Base-by-base conservation (phyloP, 306 rosid species). In the Dryas octopetala region DNA sequence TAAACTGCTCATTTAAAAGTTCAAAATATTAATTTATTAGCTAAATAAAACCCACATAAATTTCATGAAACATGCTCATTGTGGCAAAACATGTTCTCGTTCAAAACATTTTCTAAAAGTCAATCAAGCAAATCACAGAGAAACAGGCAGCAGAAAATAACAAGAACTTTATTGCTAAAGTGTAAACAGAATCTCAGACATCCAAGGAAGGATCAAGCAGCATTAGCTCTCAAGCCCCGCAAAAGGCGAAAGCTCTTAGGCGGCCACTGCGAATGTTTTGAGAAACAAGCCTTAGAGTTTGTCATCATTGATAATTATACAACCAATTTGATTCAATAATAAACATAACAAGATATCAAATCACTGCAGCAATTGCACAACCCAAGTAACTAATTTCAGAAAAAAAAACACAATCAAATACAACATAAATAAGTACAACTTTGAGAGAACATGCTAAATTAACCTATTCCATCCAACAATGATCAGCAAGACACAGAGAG, bases 211-310 rank as follows among this genome's bases (percentile, higher is more conserved):
- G 67, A 78, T 52, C 62, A 5, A 45, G 62, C 74, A 78, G 78
- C 78, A 78, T 3, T 0, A 71, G 59, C 82, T 78, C 80, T 68
- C 80, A 45, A 76, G 74, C 74, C 79, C 17, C 14, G 67, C 59
- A 66, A 47, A 70, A 64, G 75, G 84, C 77, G 74, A 75, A 75
- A 76, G 76, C 73, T 63, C 80, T 80, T 12, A 75, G 84, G 69
- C 84, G 77, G 80, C 80, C 58, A 80, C 74, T 76, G 69, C 80
- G 68, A 76, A 76, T 76, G 74, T 76, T 68, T 38, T 55, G 82
- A 78, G 82, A 78, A 81, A 76, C 75, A 81, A 80, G 80, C 84
- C 80, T 80, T 75, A 32, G 66, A 60, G 41, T 12, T 53, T 75
- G 7, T 76, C 84, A 75, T 80, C 84, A 81, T 57, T 2, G 73